Conservation (phyloP, 1,284 basidiomycete genomes). For the Naganishia liquefaciens region DNA sequence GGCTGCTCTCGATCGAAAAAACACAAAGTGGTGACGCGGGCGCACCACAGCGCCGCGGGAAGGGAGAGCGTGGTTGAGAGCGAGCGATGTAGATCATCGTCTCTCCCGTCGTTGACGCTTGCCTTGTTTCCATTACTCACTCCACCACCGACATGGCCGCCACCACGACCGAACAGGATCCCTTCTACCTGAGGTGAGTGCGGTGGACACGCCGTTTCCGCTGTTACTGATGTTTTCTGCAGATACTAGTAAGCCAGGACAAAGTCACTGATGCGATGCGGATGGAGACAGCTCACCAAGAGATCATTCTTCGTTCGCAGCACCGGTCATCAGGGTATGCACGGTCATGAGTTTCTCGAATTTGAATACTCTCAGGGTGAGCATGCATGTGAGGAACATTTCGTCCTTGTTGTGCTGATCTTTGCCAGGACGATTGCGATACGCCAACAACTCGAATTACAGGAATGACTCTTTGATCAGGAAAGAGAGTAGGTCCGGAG, state of each 20-base stretch:
- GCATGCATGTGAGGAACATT: slow-evolving; percentile 20
- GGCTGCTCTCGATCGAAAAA: background rate
- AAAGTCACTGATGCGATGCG: background rate
- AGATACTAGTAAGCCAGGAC: slow-evolving; percentile 77
- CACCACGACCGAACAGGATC: slow-evolving; percentile 58
- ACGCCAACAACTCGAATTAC: slow-evolving; percentile 99
- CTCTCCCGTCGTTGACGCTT: background rate
- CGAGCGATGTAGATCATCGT: background rate
- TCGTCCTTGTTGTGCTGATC: slow-evolving; percentile 6
- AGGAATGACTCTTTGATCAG: slow-evolving; percentile 94
- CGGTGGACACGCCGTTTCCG: background rate
- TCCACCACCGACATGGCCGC: background rate
- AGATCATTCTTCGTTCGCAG: slow-evolving; percentile 55
- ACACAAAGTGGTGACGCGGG: background rate
- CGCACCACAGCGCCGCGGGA: background rate
- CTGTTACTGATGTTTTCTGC: slow-evolving; percentile 32
- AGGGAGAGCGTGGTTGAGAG: background rate
- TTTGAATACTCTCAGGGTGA: slow-evolving; percentile 90
- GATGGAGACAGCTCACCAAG: background rate
- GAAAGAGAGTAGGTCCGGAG: slow-evolving; percentile 82
- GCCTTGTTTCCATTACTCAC: background rate
- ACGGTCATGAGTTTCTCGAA: slow-evolving; percentile 96
- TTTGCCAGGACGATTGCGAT: slow-evolving; percentile 72
- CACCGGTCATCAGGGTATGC: slow-evolving; percentile 91
- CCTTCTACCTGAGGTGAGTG: slow-evolving; percentile 76